Percentiles rank a stretch among this genome's conserved stretches.
phyloP scores from a whole-genome alignment of 306 rosid species.

The Biancaea sappan region DNA sequence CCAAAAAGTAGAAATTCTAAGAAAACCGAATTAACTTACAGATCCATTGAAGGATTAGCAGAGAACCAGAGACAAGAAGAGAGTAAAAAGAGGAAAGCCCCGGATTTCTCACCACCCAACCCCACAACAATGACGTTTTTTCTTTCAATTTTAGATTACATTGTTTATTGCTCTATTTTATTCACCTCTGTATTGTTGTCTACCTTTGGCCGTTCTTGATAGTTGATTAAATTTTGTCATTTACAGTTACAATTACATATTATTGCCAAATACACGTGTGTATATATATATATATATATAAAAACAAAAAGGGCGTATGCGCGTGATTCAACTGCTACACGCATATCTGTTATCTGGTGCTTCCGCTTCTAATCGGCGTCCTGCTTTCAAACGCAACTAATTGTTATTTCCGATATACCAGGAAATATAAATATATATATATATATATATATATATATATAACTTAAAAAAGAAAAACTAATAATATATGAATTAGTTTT shows the following conservation, averaged over 20 bases:
- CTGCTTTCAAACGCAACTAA: not conserved
- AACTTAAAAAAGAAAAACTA: not conserved
- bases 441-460: too few relatives aligned
- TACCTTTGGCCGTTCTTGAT: not conserved
- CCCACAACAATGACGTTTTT: conserved; percentile 41
- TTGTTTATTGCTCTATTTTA: not conserved
- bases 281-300: too few relatives aligned
- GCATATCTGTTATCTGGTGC: not conserved
- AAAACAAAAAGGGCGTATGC: not conserved
- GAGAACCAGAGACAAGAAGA: conserved; percentile 25
- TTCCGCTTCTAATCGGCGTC: not conserved
- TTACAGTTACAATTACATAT: not conserved
- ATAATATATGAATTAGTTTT: not conserved
- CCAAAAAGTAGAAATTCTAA: not conserved
- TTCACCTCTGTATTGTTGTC: not conserved
- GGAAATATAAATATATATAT: too few relatives aligned
- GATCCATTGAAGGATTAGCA: conserved; percentile 49
- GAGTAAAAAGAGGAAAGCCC: conserved; percentile 46
- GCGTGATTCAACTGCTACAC: not conserved
- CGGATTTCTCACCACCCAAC: conserved; percentile 52
- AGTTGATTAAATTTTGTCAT: not conserved
- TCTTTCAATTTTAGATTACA: conserved; percentile 28
- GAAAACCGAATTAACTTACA: conserved; percentile 32
- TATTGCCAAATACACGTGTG: not conserved
- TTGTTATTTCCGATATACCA: not conserved